A percentile compares a stretch with the other conserved stretches of the same genome.
Conservation (phyloP, 2,329 filamentous ascomycete genomes). For the Diplodia intermedia region DNA sequence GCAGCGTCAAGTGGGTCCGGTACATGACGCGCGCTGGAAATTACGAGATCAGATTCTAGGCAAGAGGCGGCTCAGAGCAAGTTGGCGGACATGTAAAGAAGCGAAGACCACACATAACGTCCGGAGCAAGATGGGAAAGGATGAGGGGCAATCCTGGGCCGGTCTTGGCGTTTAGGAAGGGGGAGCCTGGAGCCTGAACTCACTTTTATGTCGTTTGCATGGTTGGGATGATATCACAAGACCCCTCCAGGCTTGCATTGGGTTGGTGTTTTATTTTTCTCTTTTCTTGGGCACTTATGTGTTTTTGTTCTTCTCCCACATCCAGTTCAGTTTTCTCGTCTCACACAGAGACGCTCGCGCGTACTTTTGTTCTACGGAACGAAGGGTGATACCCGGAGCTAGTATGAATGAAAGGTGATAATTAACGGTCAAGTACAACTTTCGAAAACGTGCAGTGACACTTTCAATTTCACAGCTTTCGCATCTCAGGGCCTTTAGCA, state of each 20-base stretch:
- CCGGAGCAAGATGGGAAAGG: background rate
- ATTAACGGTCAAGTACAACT: background rate
- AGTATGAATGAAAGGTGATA: constrained; percentile 8
- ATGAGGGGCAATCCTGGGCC: background rate
- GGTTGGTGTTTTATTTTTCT: constrained; percentile 23
- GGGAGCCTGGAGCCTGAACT: constrained; percentile 1
- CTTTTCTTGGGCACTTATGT: background rate
- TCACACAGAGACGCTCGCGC: background rate
- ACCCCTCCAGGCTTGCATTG: constrained; percentile 30
- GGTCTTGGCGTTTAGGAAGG: constrained; percentile 13
- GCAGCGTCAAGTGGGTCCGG: constrained; percentile 97
- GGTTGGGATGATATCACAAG: constrained; percentile 27
- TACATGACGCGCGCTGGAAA: constrained; percentile 99
- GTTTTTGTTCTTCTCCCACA: background rate
- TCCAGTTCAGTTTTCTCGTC: background rate
- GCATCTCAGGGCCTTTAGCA: background rate
- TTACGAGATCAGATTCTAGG: constrained; percentile 86
- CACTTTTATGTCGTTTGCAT: constrained; percentile 7
- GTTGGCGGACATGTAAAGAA: constrained; percentile 1
- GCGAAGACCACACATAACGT: background rate
- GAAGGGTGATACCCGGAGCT: constrained; percentile 14
- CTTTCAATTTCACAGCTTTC: background rate
- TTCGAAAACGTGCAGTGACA: background rate
- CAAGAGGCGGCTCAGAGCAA: background rate
- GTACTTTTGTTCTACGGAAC: background rate